Percentiles rank a stretch among this genome's conserved stretches.
phyloP scores from a whole-genome alignment of 1,284 basidiomycete species.

The Boletus semigastroideus region DNA sequence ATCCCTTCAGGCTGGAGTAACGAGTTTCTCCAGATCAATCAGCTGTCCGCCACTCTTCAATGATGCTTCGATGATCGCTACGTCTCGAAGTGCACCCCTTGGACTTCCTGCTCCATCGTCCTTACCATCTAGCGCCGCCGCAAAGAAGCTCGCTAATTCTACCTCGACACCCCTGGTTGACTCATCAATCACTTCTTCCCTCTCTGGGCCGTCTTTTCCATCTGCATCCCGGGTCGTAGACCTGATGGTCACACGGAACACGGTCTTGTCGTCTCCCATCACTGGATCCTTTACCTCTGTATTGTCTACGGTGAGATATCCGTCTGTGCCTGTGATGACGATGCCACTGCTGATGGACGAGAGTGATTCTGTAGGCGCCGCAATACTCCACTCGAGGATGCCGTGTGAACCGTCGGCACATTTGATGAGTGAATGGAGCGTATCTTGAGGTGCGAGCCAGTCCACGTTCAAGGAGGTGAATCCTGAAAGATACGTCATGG shows the following conservation, averaged over 20 bases:
- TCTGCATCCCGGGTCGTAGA: slow-evolving; percentile 42
- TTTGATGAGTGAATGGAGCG: slow-evolving; percentile 56
- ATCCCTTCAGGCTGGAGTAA: slow-evolving; percentile 10
- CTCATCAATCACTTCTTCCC: slow-evolving; percentile 51
- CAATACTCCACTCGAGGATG: slow-evolving; percentile 55
- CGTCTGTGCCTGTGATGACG: slow-evolving; percentile 58
- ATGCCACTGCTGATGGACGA: slow-evolving; percentile 40
- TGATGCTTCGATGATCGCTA: slow-evolving; percentile 77
- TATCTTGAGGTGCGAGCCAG: slow-evolving; percentile 74
- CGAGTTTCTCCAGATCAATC: slow-evolving; percentile 54
- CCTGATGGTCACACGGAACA: slow-evolving; percentile 42
- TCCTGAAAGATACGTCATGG: slow-evolving; percentile 56
- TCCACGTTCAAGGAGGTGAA: slow-evolving; percentile 68
- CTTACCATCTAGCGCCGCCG: slow-evolving; percentile 44
- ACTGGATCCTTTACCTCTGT: slow-evolving; percentile 30
- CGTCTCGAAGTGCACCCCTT: slow-evolving; percentile 61
- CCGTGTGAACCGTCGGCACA: slow-evolving; percentile 59
- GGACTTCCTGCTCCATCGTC: slow-evolving; percentile 53
- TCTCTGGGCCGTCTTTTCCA: slow-evolving; percentile 44
- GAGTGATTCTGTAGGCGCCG: slow-evolving; percentile 50
- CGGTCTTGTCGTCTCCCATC: slow-evolving; percentile 10
- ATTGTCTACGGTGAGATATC: slow-evolving; percentile 52
- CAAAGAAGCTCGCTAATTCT: slow-evolving; percentile 65
- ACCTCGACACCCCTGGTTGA: slow-evolving; percentile 51
- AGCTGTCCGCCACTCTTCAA: slow-evolving; percentile 65